Conservation (phyloP, 768 basidiomycete genomes). For the Tulasnella sp. region DNA sequence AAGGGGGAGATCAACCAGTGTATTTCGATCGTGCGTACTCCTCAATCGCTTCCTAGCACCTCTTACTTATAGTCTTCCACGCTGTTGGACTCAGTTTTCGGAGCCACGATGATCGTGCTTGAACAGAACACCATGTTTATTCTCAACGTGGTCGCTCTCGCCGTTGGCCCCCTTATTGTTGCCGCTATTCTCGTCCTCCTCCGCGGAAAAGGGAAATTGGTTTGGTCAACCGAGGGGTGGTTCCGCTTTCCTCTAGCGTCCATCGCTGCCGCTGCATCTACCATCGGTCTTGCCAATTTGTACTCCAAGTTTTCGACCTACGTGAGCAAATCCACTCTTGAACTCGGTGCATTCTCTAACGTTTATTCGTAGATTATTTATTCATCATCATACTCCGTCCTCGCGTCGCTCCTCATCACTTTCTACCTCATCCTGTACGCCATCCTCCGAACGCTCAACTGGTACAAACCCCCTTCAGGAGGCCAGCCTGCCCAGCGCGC, state of each 20-base stretch:
- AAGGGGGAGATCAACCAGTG: slow-evolving; percentile 42
- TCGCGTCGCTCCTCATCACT: slow-evolving; percentile 48
- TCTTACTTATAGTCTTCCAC: background rate
- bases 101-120: slow-evolving; percentile 51
- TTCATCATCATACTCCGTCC: slow-evolving; percentile 51
- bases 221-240: slow-evolving; percentile 36
- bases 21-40: slow-evolving; percentile 67
- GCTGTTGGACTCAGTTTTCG: slow-evolving; percentile 50
- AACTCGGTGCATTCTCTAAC: background rate
- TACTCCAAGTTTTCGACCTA: slow-evolving; percentile 60
- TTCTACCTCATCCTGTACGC: slow-evolving; percentile 49
- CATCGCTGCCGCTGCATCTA: slow-evolving; percentile 43
- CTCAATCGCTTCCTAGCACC: background rate
- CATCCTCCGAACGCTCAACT: slow-evolving; percentile 37
- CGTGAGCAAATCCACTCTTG: slow-evolving; percentile 42
- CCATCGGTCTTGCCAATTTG: slow-evolving; percentile 47
- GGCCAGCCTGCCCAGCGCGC: slow-evolving; percentile 45
- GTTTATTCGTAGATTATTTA: slow-evolving; percentile 52
- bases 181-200: slow-evolving; percentile 38
- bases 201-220: slow-evolving; percentile 30
- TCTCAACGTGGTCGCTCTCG: slow-evolving; percentile 55
- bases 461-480: slow-evolving; percentile 32
- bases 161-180: slow-evolving; percentile 58
- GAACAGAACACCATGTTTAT: slow-evolving; percentile 49
- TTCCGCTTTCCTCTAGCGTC: slow-evolving; percentile 62